Evolutionary conservation across 163 green algal species (phyloP).

Genomic region (Chlamydomonas reinhardtii): DNA sequence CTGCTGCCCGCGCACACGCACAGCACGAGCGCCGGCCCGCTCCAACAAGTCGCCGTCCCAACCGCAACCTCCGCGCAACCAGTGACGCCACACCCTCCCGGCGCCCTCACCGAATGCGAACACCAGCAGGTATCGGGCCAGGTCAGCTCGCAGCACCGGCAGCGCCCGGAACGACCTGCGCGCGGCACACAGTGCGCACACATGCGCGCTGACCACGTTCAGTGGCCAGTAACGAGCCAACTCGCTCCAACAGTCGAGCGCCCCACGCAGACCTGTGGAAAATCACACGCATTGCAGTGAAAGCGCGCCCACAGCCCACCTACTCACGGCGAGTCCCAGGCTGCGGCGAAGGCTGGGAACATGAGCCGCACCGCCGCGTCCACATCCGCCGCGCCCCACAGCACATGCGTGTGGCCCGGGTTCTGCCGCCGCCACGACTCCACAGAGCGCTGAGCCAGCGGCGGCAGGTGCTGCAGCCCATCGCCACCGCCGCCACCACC

Average conservation of each 20-base stretch:
- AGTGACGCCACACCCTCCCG: too few relatives aligned
- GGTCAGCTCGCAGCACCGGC: conserved; percentile 40
- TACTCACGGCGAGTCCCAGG: not conserved
- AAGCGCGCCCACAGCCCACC: not conserved
- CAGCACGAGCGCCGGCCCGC: too few relatives aligned
- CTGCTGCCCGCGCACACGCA: too few relatives aligned
- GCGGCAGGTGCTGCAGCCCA: too few relatives aligned
- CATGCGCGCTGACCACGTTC: too few relatives aligned
- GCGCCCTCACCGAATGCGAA: conserved; percentile 15
- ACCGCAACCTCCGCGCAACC: too few relatives aligned
- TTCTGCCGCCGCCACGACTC: conserved; percentile 1
- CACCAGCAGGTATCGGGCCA: conserved; percentile 46
- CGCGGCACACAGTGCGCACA: too few relatives aligned
- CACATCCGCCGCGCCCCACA: conserved; percentile 34
- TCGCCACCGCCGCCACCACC: not conserved
- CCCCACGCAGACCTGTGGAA: too few relatives aligned
- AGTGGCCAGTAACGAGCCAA: too few relatives aligned
- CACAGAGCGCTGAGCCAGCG: not conserved
- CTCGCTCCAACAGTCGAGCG: too few relatives aligned
- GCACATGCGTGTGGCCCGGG: conserved; percentile 36
- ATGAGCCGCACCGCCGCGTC: conserved; percentile 21
- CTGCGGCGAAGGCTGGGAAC: conserved; percentile 32
- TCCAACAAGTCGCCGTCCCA: too few relatives aligned
- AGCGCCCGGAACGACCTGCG: conserved; percentile 25
- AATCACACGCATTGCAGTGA: too few relatives aligned